Evolutionary conservation across 2,329 filamentous ascomycete genomes (phyloP).

Genomic region (Onygenales sp.): DNA sequence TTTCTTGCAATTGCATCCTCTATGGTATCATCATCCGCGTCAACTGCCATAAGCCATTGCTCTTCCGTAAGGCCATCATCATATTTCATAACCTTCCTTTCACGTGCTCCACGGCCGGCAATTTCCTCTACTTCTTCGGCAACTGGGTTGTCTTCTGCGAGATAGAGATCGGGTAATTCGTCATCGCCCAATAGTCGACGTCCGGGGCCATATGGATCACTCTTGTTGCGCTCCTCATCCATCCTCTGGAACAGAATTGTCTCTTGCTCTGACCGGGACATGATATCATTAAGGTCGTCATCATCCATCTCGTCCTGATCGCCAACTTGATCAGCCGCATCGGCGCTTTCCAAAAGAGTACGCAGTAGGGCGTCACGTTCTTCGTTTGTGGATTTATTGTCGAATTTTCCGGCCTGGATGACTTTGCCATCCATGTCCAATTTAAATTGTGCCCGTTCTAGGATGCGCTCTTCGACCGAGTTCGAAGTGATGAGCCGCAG

Average conservation of each 20-base stretch:
- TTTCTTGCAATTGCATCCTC: conserved; percentile 90
- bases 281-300: conserved; percentile 89
- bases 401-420: conserved; percentile 97
- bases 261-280: conserved; percentile 80
- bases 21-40: conserved; percentile 89
- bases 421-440: conserved; percentile 99
- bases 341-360: conserved; percentile 76
- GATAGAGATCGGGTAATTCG: conserved; percentile 89
- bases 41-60: conserved; percentile 96
- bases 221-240: conserved; percentile 62
- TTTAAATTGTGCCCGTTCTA: conserved; percentile 95
- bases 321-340: conserved; percentile 58
- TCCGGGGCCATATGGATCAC: conserved; percentile 60
- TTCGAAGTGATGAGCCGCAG: conserved; percentile 91
- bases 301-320: conserved; percentile 93
- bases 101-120: conserved; percentile 81
- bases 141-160: conserved; percentile 74
- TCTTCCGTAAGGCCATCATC: conserved; percentile 97
- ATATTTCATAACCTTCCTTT: conserved; percentile 88
- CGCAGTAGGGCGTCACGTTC: conserved; percentile 95
- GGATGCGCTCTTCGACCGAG: conserved; percentile 96
- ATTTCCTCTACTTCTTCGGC: conserved; percentile 70
- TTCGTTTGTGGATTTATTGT: conserved; percentile 97
- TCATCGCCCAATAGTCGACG: conserved; percentile 78
- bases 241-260: conserved; percentile 69